Conservation (phyloP, 2,329 filamentous ascomycete species). For the Graphilbum fragrans region DNA sequence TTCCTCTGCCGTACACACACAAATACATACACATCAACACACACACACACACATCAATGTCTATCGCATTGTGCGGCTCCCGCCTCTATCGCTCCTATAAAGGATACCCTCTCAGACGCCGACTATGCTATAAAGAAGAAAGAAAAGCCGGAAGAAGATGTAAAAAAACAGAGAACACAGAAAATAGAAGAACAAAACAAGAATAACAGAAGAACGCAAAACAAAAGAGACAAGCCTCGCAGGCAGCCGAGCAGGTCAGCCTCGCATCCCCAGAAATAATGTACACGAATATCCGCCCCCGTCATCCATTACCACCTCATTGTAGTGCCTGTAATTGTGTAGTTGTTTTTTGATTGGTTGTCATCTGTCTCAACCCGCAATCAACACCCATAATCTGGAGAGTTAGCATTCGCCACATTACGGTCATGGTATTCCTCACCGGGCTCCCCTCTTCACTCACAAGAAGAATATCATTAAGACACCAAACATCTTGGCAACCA, state of each 20-base stretch:
- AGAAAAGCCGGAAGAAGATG: constrained; percentile 6
- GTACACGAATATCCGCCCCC: constrained; percentile 6
- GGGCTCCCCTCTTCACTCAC: constrained; percentile 29
- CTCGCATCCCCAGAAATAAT: no score
- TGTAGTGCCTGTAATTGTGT: neutral
- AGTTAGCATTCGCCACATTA: no score
- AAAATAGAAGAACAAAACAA: neutral
- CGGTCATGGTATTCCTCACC: no score
- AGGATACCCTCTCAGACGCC: no score
- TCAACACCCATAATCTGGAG: constrained; percentile 52
- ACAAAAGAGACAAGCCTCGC: neutral
- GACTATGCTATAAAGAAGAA: neutral
- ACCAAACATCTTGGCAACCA: constrained; percentile 79
- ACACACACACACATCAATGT: no score
- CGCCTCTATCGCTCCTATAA: no score
- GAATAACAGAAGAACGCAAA: neutral
- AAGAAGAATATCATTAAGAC: constrained; percentile 92
- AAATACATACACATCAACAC: no score
- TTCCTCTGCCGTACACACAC: no score
- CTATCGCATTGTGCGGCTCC: no score
- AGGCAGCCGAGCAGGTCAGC: no score
- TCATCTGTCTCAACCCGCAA: constrained; percentile 33
- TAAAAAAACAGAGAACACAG: constrained; percentile 7
- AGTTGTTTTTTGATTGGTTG: no score
- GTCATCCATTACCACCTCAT: neutral